These are phyloP conservation scores for Kregervanrija fluxuum DNA, from an alignment of 805 yeast genomes.

Conservation along the genomic window DNA sequence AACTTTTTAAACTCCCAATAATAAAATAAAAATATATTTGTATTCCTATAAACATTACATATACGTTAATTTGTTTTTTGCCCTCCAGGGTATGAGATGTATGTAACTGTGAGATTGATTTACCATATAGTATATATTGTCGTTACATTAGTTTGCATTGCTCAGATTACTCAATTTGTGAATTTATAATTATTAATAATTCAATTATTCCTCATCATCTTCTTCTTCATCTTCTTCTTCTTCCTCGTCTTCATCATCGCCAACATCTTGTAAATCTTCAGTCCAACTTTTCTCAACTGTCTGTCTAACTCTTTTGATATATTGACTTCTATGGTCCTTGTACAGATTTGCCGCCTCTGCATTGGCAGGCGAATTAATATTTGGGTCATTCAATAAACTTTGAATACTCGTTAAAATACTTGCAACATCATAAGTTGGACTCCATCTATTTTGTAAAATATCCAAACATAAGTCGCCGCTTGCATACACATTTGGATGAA, in stretches of 20 bases:
- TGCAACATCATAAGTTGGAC: conserved; percentile 96
- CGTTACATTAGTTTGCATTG: too few relatives aligned
- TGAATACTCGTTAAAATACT: conserved; percentile 92
- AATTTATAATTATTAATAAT: neutral
- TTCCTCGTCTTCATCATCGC: conserved; percentile 36
- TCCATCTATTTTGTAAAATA: conserved; percentile 95
- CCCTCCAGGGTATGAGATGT: too few relatives aligned
- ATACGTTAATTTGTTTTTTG: too few relatives aligned
- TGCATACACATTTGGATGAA: conserved; percentile 96
- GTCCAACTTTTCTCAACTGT: conserved; percentile 95
- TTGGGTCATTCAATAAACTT: conserved; percentile 89
- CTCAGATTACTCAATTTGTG: too few relatives aligned
- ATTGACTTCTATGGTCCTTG: conserved; percentile 91
- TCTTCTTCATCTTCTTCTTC: conserved; percentile 25
- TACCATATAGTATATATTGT: neutral
- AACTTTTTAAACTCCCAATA: neutral
- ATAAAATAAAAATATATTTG: too few relatives aligned
- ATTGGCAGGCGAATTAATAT: conserved; percentile 93
- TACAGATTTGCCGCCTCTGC: conserved; percentile 95
- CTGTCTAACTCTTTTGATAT: conserved; percentile 83
- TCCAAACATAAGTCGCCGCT: conserved; percentile 93
- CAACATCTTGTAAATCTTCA: conserved; percentile 62
- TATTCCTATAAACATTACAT: too few relatives aligned
- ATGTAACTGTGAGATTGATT: neutral
- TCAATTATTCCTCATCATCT: conserved; percentile 8